Evolutionary conservation across 306 rosid genomes (phyloP), one percentile per base, ranked within the genome.

Genomic region (Malus sylvestris): DNA sequence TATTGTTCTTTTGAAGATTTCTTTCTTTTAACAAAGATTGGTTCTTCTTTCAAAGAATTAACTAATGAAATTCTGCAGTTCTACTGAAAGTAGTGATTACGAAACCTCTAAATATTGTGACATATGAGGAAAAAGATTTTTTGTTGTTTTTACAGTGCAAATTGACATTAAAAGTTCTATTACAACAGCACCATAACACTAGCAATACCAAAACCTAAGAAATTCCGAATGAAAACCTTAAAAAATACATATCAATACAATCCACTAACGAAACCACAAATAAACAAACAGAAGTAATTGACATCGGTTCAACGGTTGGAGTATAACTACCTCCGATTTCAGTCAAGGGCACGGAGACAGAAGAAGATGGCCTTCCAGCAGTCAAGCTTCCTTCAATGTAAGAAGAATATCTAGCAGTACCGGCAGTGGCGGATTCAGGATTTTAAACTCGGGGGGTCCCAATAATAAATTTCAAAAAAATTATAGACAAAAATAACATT

Each of bases 321-420:
- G 61, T 38, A 68, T 51, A 64, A 44, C 65, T 82, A 92, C 97
- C 97, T 84, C 88, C 88, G 80, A 82, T 84, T 85, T 85, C 82
- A 64, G 92, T 87, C 70, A 59, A 90, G 66, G 86, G 46, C 70
- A 73, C 79, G 18, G 86, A 76, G 22, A 71, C 65, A 52, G 93
- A 73, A 29, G 92, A 77, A 68, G 88, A 62, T 19, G 81, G 75
- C 30, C 52, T 85, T 72, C 92, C 97, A 30, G 89, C 73, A 68
- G 79, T 87, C 74, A 88, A 45, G 80, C 87, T 81, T 75, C 85
- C 93, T 84, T 78, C 83, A 69, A 82, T 80, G 63, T 64, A 72
- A 29, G 83, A 87, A 59, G 5, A 73, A 69, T 87, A 80, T 76
- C 45, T 42, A 42, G 2, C 45, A 5, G 77, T 88, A 9, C 45